Evolutionary conservation across 495 filamentous ascomycete species (phyloP).

Genomic region (Penicillium ochrochloron): DNA sequence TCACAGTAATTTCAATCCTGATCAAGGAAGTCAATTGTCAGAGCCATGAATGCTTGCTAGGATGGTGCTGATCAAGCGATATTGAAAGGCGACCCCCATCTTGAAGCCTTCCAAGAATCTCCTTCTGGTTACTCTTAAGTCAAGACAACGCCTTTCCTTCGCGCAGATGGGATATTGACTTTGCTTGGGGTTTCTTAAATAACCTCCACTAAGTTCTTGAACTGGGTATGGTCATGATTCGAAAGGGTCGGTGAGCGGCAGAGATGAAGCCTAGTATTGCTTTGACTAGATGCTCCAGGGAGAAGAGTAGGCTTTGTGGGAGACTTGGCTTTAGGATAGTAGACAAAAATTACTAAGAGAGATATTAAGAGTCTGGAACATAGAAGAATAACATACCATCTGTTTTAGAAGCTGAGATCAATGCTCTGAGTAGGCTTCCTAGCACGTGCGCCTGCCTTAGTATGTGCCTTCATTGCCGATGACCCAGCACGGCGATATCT

Average conservation of each 20-base stretch:
- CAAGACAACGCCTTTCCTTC: background rate
- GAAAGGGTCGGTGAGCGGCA: background rate
- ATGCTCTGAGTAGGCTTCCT: background rate
- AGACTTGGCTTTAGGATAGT: constrained; percentile 1
- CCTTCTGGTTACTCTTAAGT: background rate
- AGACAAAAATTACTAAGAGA: background rate
- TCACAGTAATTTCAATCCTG: constrained; percentile 4
- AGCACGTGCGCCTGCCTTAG: background rate
- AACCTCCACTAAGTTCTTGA: constrained; percentile 1
- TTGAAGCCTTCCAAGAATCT: background rate
- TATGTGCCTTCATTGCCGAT: background rate
- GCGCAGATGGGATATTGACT: background rate
- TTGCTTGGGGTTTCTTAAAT: background rate
- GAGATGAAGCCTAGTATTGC: background rate
- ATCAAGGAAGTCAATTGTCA: background rate
- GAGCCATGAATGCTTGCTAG: background rate
- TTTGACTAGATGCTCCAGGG: background rate
- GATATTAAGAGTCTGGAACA: background rate
- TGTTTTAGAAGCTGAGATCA: background rate
- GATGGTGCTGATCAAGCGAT: background rate
- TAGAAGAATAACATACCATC: background rate
- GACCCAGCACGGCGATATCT: background rate
- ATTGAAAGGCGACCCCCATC: background rate
- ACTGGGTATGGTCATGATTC: background rate
- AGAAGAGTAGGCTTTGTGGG: background rate